These are phyloP conservation scores for Hypholoma fasciculare DNA, from an alignment of 768 basidiomycete genomes.

Conservation along the genomic window DNA sequence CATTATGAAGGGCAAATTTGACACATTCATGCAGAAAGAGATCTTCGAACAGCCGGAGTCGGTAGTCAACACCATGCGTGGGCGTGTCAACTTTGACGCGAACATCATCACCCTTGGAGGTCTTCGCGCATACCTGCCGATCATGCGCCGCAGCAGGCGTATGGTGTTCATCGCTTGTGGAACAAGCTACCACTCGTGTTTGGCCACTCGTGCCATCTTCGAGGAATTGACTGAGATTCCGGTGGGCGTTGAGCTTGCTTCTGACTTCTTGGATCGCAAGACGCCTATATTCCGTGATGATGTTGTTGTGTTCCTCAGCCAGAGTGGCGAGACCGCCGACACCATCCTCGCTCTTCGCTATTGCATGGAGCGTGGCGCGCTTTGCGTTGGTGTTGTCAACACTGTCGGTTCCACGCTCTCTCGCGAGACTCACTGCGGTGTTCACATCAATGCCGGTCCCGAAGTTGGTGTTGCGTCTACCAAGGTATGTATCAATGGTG, in stretches of 20 bases:
- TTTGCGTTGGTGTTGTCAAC: conserved; percentile 97
- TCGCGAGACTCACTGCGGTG: conserved; percentile 98
- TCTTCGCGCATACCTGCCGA: conserved; percentile 90
- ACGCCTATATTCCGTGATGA: conserved; percentile 99
- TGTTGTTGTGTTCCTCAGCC: conserved; percentile 93
- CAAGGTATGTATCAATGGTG: conserved; percentile 53
- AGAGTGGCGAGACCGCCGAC: conserved; percentile 98
- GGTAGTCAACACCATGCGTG: conserved; percentile 99
- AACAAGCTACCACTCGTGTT: conserved; percentile 95
- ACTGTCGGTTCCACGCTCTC: conserved; percentile 98
- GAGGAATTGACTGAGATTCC: conserved; percentile 99
- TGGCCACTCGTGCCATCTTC: conserved; percentile 96
- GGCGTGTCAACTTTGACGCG: conserved; percentile 97
- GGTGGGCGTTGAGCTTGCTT: conserved; percentile 94
- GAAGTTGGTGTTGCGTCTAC: conserved; percentile 99
- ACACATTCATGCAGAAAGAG: conserved; percentile 99
- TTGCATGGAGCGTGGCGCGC: conserved; percentile 94
- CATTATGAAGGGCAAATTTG: conserved; percentile 99
- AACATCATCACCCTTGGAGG: conserved; percentile 93
- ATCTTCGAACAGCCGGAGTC: conserved; percentile 99
- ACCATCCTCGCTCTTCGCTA: conserved; percentile 96
- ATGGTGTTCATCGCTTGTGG: conserved; percentile 99
- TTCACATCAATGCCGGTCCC: conserved; percentile 98
- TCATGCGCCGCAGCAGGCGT: conserved; percentile 91
- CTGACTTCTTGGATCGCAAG: conserved; percentile 98